Evolutionary conservation across 129 eudicot species (phyloP).

Genomic region (carrot (Daucus carota)): DH1_v3.0 NC_030386.2:657001-657500

Average conservation of each 20-base stretch:
- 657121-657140: background rate
- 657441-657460: constrained; percentile 73
- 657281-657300: background rate
- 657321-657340: background rate
- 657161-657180: background rate
- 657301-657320: background rate
- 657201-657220: constrained; percentile 93
- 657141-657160: background rate
- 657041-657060: background rate
- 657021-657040: background rate
- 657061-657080: background rate
- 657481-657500: constrained; percentile 61
- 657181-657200: constrained; percentile 33
- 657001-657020: background rate
- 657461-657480: constrained; percentile 58
- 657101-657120: background rate
- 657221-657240: constrained; percentile 60
- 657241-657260: constrained; percentile 93
- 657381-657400: background rate
- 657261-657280: constrained; percentile 74
- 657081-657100: background rate
- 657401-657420: constrained; percentile 47
- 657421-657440: constrained; percentile 49
- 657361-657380: background rate
- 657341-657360: background rate